A percentile compares a stretch with the other conserved stretches of the same genome.
These are phyloP conservation scores for Allium sativum DNA, from an alignment of 106 monocot species.

Conservation along the genomic window DNA sequence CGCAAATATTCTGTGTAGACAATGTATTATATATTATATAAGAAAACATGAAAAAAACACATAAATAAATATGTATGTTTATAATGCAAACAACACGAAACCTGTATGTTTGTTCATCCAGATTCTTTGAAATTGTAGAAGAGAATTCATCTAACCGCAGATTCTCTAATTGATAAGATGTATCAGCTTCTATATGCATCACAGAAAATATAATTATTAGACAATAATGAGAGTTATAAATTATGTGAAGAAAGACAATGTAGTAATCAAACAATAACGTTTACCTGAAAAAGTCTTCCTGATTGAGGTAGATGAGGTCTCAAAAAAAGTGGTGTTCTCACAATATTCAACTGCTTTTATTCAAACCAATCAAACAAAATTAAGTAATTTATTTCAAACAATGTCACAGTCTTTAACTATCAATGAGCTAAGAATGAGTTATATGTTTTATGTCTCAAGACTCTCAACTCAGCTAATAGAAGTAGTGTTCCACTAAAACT, in stretches of 20 bases:
- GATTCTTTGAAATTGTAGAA: slow-evolving; percentile 9
- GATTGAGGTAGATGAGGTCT: slow-evolving; percentile 18
- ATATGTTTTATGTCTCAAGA: not conserved
- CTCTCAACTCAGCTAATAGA: not conserved
- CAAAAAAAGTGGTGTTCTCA: slow-evolving; percentile 15
- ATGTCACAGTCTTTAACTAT: not conserved
- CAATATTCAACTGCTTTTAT: slow-evolving; percentile 14
- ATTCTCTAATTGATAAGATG: slow-evolving; percentile 7
- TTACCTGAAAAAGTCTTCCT: slow-evolving; percentile 35
- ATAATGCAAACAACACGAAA: not conserved
- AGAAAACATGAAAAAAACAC: not conserved
- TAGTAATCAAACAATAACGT: not conserved
- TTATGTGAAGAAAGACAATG: not conserved
- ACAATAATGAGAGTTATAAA: slow-evolving; percentile 1
- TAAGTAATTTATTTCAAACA: not conserved
- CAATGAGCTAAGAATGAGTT: not conserved
- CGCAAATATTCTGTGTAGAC: slow-evolving; percentile 37
- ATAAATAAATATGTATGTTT: not conserved
- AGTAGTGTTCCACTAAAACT: not conserved
- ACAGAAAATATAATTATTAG: not conserved
- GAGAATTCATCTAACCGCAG: slow-evolving; percentile 10
- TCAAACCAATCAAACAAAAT: not conserved
- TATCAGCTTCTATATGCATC: slow-evolving; percentile 11
- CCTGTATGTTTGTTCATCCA: slow-evolving; percentile 41
- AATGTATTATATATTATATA: not conserved